These are phyloP conservation scores for Fusarium duplospermum DNA, from an alignment of 2,329 filamentous ascomycete species.

Conservation along the genomic window DNA sequence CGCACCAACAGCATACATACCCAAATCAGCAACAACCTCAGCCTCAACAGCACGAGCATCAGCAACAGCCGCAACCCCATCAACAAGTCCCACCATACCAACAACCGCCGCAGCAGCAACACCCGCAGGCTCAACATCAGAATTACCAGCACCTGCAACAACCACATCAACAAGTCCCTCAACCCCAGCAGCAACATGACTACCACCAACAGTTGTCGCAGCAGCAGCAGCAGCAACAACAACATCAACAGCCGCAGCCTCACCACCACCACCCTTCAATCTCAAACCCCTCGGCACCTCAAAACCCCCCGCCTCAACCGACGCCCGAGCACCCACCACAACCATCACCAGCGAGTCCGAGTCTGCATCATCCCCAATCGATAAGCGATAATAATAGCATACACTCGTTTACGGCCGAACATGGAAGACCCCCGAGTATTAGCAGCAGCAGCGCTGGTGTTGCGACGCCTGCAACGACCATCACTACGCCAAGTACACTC, in stretches of 20 bases:
- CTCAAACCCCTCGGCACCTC: neutral
- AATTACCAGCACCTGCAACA: neutral
- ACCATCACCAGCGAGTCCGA: neutral
- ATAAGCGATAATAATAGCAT: slow-evolving; percentile 12
- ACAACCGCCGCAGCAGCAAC: neutral
- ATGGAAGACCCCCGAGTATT: slow-evolving; percentile 22
- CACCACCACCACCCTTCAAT: neutral
- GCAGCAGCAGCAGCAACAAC: slow-evolving; percentile 5
- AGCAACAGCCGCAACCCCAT: neutral
- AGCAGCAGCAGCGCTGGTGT: slow-evolving; percentile 21
- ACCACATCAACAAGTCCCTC: slow-evolving; percentile 2
- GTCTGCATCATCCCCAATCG: slow-evolving; percentile 5
- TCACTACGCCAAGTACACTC: slow-evolving; percentile 8
- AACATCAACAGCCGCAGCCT: neutral
- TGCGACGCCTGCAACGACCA: slow-evolving; percentile 17
- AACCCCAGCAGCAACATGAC: neutral
- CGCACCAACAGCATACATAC: neutral
- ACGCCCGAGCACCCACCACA: slow-evolving; percentile 1
- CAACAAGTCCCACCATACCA: neutral
- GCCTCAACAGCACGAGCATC: slow-evolving; percentile 1
- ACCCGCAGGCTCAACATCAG: neutral
- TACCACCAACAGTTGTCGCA: neutral
- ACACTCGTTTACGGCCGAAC: neutral
- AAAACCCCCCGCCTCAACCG: neutral
- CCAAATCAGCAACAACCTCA: neutral